A percentile compares a stretch with the other conserved stretches of the same genome.
phyloP scores from a whole-genome alignment of 1,284 basidiomycete genomes.

The Kalmanozyma brasiliensis region DNA sequence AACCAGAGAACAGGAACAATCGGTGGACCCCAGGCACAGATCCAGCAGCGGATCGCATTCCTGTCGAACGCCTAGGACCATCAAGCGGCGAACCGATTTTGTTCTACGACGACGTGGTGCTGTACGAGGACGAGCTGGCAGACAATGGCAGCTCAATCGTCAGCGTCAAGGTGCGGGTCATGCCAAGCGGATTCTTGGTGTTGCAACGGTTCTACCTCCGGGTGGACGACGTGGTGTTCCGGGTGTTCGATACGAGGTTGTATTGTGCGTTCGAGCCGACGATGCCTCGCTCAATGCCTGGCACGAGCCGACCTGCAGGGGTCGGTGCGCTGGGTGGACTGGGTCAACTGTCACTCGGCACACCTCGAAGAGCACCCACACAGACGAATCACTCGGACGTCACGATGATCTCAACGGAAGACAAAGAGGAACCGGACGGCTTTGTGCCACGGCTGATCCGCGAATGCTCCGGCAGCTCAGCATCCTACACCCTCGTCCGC shows the following conservation, averaged over 20 bases:
- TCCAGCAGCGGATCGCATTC: constrained; percentile 61
- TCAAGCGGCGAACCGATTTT: constrained; percentile 63
- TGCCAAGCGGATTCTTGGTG: constrained; percentile 95
- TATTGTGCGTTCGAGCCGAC: constrained; percentile 79
- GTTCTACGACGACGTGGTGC: constrained; percentile 66
- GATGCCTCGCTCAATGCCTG: too few species aligned
- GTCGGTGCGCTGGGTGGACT: constrained; percentile 1
- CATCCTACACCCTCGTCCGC: constrained; percentile 79
- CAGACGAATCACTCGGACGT: neutral
- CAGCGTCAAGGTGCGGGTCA: constrained; percentile 76
- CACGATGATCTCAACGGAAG: neutral
- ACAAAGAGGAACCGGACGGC: neutral
- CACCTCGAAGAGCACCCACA: neutral
- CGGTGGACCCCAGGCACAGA: constrained; percentile 52
- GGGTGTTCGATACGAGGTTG: constrained; percentile 87
- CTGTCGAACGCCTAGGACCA: constrained; percentile 60
- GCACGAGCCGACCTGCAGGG: too few species aligned
- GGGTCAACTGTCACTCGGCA: constrained; percentile 12
- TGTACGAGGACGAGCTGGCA: constrained; percentile 66
- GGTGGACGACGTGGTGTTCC: constrained; percentile 93
- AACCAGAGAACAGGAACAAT: neutral
- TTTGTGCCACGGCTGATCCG: constrained; percentile 74
- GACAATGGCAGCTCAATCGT: constrained; percentile 65
- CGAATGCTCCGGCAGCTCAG: constrained; percentile 89
- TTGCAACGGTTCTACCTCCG: constrained; percentile 90